These are phyloP conservation scores for Eucalyptus marginata DNA, from an alignment of 345 rosid species.

Conservation along the genomic window DNA sequence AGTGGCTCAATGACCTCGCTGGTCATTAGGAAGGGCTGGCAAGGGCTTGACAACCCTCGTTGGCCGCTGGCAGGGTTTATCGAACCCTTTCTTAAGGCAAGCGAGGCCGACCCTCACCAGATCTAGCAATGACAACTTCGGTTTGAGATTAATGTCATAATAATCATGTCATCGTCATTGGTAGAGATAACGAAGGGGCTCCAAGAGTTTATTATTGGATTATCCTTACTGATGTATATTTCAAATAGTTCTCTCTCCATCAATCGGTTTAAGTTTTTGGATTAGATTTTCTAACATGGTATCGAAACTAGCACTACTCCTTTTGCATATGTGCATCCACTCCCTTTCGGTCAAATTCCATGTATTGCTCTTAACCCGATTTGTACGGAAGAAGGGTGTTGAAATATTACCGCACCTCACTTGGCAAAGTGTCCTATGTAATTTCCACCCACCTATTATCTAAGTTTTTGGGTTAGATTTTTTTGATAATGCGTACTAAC, in stretches of 20 bases:
- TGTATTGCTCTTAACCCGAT: not conserved
- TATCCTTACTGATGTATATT: not conserved
- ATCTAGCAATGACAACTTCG: not conserved
- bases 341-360: not conserved
- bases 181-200: not conserved
- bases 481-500: no score
- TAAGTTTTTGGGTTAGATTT: not conserved
- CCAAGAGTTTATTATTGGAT: not conserved
- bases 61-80: rapidly evolving
- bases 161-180: not conserved
- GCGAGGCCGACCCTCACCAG: rapidly evolving
- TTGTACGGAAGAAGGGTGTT: not conserved
- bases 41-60: no score
- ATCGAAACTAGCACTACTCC: rapidly evolving
- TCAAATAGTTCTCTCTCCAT: not conserved
- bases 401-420: not conserved
- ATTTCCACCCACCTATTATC: not conserved
- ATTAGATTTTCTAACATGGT: not conserved
- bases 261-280: not conserved
- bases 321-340: not conserved
- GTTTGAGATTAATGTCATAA: not conserved
- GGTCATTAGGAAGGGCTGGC: no score
- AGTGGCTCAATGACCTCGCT: no score
- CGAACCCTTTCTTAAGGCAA: no score
- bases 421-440: not conserved